phyloP scores from a whole-genome alignment of 768 basidiomycete genomes.

The Mycena filopes region DNA sequence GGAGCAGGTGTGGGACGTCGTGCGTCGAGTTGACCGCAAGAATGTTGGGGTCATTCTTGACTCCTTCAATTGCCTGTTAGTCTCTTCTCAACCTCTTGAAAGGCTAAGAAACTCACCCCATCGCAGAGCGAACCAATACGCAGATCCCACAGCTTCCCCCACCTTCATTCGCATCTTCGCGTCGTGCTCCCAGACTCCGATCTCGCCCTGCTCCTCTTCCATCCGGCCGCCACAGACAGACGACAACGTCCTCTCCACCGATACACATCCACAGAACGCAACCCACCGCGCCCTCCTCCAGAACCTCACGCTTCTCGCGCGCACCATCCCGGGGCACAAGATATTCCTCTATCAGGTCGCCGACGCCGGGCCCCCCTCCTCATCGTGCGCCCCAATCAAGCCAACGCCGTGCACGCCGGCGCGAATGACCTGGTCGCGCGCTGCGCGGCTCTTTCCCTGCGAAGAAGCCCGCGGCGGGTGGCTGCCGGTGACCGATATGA shows the following conservation, averaged over 20 bases:
- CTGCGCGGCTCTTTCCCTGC: slow-evolving; percentile 50
- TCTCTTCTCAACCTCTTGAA: background rate
- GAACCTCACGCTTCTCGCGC: slow-evolving; percentile 42
- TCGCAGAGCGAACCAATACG: slow-evolving; percentile 49
- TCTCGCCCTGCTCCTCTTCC: background rate
- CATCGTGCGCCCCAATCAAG: slow-evolving; percentile 21
- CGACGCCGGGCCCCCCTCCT: slow-evolving; percentile 43
- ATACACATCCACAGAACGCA: slow-evolving; percentile 18
- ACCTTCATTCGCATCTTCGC: slow-evolving; percentile 33
- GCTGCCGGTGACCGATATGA: slow-evolving; percentile 48
- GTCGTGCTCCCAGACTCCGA: slow-evolving; percentile 20
- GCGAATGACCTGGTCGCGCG: slow-evolving; percentile 52
- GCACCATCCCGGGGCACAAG: slow-evolving; percentile 45
- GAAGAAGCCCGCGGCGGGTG: slow-evolving; percentile 36
- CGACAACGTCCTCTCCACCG: background rate
- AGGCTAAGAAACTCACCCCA: background rate
- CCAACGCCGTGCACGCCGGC: slow-evolving; percentile 38
- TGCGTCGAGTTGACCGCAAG: slow-evolving; percentile 43
- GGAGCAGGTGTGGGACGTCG: slow-evolving; percentile 51
- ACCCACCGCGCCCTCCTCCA: slow-evolving; percentile 31
- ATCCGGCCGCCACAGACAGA: background rate
- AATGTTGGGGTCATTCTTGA: slow-evolving; percentile 52
- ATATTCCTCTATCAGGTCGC: slow-evolving; percentile 55
- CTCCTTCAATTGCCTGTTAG: slow-evolving; percentile 47
- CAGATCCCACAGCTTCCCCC: slow-evolving; percentile 43